Conservation (phyloP, 2,329 filamentous ascomycete species). For the Magnaporthales sp. region DNA sequence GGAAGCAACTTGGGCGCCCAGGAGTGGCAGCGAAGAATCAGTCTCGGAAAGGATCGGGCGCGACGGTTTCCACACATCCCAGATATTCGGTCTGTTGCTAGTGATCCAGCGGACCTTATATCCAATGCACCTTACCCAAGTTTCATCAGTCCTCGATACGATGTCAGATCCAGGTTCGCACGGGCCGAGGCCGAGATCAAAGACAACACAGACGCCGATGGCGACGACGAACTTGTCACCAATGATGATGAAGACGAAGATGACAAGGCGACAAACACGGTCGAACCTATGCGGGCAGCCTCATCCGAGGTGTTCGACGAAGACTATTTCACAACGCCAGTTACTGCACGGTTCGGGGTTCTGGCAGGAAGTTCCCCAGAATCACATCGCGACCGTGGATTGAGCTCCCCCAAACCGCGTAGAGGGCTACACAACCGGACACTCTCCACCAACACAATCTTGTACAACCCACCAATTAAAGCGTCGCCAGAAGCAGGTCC, state of each 20-base stretch:
- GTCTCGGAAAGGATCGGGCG: constrained; percentile 37
- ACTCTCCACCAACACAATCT: constrained; percentile 71
- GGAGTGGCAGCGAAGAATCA: constrained; percentile 44
- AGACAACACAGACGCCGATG: constrained; percentile 72
- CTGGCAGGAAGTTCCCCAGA: constrained; percentile 4
- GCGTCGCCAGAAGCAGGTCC: background rate
- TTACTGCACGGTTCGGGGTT: constrained; percentile 18
- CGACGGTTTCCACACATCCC: constrained; percentile 41
- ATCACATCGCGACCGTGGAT: constrained; percentile 7
- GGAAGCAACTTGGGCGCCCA: constrained; percentile 25
- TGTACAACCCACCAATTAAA: constrained; percentile 58
- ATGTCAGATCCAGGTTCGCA: constrained; percentile 3
- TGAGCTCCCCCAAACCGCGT: constrained; percentile 21
- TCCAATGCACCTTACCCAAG: constrained; percentile 30
- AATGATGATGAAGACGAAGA: constrained; percentile 62
- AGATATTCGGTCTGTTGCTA: constrained; percentile 50
- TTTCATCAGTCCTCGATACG: constrained; percentile 12
- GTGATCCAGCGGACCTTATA: constrained; percentile 54
- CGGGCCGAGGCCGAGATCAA: constrained; percentile 34
- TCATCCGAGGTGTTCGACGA: constrained; percentile 24
- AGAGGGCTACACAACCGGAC: constrained; percentile 58
- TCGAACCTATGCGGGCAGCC: constrained; percentile 18
- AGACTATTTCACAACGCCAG: constrained; percentile 48
- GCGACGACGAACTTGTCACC: constrained; percentile 82
- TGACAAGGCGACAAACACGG: constrained; percentile 34